Evolutionary conservation across 2,329 filamentous ascomycete genomes (phyloP), one percentile per base, ranked within the genome.

Genomic region (Aspergillus tamarii): DNA sequence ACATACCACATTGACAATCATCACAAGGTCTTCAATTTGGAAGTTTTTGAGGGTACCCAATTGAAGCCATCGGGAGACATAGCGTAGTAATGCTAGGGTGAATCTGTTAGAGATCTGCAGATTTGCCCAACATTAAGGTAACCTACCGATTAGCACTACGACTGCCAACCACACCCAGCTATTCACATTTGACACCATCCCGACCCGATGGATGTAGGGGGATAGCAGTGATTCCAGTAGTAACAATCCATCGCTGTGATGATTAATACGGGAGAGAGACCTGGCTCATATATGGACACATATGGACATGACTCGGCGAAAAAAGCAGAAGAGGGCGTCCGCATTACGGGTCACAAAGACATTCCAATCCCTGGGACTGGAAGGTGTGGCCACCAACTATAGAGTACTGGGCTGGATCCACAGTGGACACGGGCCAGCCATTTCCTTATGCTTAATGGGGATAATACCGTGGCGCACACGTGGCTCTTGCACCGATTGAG

Each of bases 161-260:
- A 67, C 61, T n/a, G 52, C 61, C 7, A 67, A 46, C 65, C 65
- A 67, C 41, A 64, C 50, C 65, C 65, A 67, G 14, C 57, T 63
- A 30, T 66, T 63, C 7, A 43, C 50, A 57, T 53, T 63, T 16
- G 56, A 59, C 7, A 16, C 21, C 56, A 63, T 63, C 52, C 52
- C 14, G 32, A 21, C 32, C 26, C n/a, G 19, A 19, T 12, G 48
- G 48, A 32, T 34, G 48, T 19, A 36, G 52, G 39, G 52, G 32
- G n/a, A 21, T 11, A 39, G 14, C 4, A 8, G 3, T 26, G 52
- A 39, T 30, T 16, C n/a, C 52, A 10, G 21, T 30, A 26, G 21
- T 16, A 39, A n/a, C 6, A 39, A 26, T 4, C 32, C 52, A 36
- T 55, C 30, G 11, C 9, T 39, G n/a, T 23, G 21, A 55, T 26